phyloP scores from a whole-genome alignment of 495 filamentous ascomycete genomes.

The Hypoxylon fragiforme region DNA sequence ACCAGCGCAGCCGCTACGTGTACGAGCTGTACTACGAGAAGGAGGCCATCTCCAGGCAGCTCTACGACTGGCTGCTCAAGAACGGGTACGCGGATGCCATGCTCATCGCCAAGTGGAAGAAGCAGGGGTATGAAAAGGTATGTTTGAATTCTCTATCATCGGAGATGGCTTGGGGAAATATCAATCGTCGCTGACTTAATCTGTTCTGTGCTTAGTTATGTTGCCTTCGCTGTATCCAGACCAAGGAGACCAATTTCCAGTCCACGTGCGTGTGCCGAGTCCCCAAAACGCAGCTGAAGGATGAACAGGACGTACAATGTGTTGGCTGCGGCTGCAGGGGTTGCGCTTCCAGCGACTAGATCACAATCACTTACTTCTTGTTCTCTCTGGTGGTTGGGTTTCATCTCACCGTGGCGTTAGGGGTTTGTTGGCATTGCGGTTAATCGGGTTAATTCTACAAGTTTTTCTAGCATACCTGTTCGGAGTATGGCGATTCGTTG shows the following conservation, averaged over 20 bases:
- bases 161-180: too few species aligned
- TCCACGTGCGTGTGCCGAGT: conserved; percentile 97
- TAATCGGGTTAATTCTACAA: conserved; percentile 8
- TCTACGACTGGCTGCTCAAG: conserved; percentile 97
- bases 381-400: conserved; percentile 8
- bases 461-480: conserved; percentile 15
- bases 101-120: conserved; percentile 99
- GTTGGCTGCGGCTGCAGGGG: conserved; percentile 95
- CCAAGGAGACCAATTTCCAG: conserved; percentile 98
- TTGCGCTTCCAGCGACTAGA: conserved; percentile 81
- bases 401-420: conserved; percentile 26
- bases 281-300: conserved; percentile 87
- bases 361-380: background rate
- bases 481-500: conserved; percentile 15
- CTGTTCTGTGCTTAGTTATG: conserved; percentile 66
- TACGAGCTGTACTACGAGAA: conserved; percentile 99
- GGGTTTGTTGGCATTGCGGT: conserved; percentile 23
- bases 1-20: conserved; percentile 91
- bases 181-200: conserved; percentile 6
- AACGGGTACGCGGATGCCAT: conserved; percentile 93
- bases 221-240: conserved; percentile 94
- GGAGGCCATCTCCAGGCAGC: conserved; percentile 84
- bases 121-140: conserved; percentile 97
- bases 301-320: conserved; percentile 87
- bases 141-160: conserved; percentile 24